Evolutionary conservation across 441 rosid species (phyloP), one percentile per base, ranked within the genome.

Genomic region (Arabidopsis hybrid): DNA sequence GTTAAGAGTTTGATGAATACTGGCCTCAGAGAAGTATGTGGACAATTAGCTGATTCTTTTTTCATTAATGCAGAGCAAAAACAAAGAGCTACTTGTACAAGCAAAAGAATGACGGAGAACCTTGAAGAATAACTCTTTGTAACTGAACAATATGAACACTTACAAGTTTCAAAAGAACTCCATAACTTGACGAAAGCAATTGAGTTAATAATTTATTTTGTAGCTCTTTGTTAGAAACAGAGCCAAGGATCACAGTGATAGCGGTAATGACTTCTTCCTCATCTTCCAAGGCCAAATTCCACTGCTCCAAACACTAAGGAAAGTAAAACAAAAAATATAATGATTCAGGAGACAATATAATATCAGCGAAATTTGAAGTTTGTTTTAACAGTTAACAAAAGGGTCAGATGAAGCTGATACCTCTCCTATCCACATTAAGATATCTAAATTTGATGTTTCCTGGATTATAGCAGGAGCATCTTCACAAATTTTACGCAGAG

Each of bases 361-460:
- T 35, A 34, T 43, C 9, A 71, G 8, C 7, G 31, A 43, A 43
- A 43, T 8, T 8, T 65, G 18, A 31, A 52, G 46, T 26, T 52
- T 71, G 43, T 42, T 60, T 51, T 18, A 29, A 34, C 55, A 73
- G 12, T 53, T 13, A 46, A 38, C 3, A 32, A n/a, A 45, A 72
- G 13, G 32, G 45, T 6, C 36, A 57, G 67, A 76, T n/a, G 63
- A 68, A 77, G 58, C 56, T 68, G 51, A 69, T 80, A 92, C 99
- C 97, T 95, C 98, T 65, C 95, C 96, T 80, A 91, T 88, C 95
- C 96, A 85, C 88, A 95, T 79, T 75, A 95, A 82, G 79, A 92
- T 86, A 78, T 95, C 99, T 79, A 95, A 85, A 84, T 92, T 92
- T 73, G 98, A 82, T 50, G 90, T 88, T 82, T 95, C 95, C 79